Percentiles rank a stretch among this genome's conserved stretches.
These are phyloP conservation scores for Boehmeria nivea DNA, from an alignment of 306 rosid species.

Conservation along the genomic window DNA sequence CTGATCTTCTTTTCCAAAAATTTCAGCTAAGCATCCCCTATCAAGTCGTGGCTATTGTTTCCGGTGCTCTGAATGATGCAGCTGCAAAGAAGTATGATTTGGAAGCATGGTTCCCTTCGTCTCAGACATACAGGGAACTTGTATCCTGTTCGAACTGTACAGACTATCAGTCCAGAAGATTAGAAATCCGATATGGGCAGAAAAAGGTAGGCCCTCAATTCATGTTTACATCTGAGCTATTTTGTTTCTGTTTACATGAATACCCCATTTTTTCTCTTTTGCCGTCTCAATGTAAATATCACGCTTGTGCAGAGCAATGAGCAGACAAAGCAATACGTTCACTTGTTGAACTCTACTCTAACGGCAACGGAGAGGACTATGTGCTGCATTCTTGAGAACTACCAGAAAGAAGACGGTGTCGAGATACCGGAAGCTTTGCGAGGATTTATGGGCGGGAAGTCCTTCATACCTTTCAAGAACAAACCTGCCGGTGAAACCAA, in stretches of 20 bases:
- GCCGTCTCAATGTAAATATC: too few species aligned
- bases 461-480: conserved; percentile 74
- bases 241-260: neutral
- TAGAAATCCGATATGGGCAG: conserved; percentile 91
- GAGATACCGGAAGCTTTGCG: conserved; percentile 69
- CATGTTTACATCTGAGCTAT: neutral
- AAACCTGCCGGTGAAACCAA: conserved; percentile 57
- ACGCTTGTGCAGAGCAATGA: conserved; percentile 58
- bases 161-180: conserved; percentile 82
- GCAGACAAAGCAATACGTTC: conserved; percentile 74
- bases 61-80: conserved; percentile 97
- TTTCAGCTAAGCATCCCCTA: conserved; percentile 77
- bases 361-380: conserved; percentile 95
- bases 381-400: conserved; percentile 90
- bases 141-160: conserved; percentile 98
- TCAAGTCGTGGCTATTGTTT: conserved; percentile 81
- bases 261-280: neutral
- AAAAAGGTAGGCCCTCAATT: conserved; percentile 57
- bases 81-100: conserved; percentile 95
- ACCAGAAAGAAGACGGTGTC: conserved; percentile 88
- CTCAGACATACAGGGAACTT: conserved; percentile 76
- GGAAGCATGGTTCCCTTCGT: conserved; percentile 96
- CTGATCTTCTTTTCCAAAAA: neutral
- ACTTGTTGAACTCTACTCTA: conserved; percentile 88
- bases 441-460: conserved; percentile 72